phyloP scores from a whole-genome alignment of 768 basidiomycete species.

The Phanerochaete carnosa region DNA sequence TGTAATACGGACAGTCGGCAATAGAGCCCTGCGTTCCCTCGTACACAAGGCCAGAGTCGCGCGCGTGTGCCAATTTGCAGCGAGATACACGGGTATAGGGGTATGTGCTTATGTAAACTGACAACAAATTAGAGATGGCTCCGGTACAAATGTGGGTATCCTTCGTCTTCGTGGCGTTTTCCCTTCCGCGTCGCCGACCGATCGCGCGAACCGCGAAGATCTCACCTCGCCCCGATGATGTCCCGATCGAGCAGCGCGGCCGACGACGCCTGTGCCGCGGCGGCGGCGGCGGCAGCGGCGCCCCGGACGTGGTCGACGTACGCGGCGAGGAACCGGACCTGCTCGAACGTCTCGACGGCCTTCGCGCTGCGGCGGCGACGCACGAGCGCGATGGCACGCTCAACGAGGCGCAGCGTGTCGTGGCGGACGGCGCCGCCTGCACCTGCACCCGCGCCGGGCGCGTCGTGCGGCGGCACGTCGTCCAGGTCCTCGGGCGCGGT shows the following conservation, averaged over 20 bases:
- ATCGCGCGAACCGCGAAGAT: neutral
- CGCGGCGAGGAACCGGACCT: constrained; percentile 80
- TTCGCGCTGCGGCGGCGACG: constrained; percentile 78
- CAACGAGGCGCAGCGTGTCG: constrained; percentile 64
- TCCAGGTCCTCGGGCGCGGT: constrained; percentile 9
- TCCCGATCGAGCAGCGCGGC: neutral
- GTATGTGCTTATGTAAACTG: neutral
- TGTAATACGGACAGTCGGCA: neutral
- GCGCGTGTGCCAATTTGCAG: neutral
- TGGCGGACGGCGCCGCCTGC: constrained; percentile 28
- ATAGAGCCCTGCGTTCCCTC: neutral
- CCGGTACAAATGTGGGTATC: neutral
- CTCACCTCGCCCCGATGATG: neutral
- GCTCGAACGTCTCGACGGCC: constrained; percentile 92
- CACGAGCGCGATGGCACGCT: constrained; percentile 69
- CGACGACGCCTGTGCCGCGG: neutral
- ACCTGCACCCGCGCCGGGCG: no score
- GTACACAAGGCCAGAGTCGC: neutral
- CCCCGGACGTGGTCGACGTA: constrained; percentile 59
- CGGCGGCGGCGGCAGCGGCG: neutral
- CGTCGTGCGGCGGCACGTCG: neutral
- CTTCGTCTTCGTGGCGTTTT: neutral
- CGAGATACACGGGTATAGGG: neutral
- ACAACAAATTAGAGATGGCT: neutral
- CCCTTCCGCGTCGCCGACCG: neutral